phyloP scores from a whole-genome alignment of 106 monocot species.

The Dactylorhiza incarnata region DNA sequence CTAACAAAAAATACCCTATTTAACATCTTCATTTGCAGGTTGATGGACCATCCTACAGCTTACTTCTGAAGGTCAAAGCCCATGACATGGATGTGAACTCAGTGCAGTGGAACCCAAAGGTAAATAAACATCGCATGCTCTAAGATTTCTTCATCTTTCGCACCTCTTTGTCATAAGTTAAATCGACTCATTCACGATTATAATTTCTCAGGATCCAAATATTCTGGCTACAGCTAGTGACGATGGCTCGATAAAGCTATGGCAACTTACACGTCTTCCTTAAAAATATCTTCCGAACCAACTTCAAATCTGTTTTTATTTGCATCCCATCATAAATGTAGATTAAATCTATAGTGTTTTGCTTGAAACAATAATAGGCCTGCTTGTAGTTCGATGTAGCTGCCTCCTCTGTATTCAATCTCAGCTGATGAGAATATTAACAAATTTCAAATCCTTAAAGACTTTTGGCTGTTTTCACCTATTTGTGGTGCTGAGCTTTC shows the following conservation, averaged over 20 bases:
- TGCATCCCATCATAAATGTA: background rate
- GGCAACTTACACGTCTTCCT: constrained; percentile 26
- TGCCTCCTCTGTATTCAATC: background rate
- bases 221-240: constrained; percentile 58
- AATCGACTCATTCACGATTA: background rate
- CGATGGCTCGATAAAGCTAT: constrained; percentile 61
- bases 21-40: constrained; percentile 23
- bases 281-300: background rate
- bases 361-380: no score
- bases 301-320: background rate
- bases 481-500: no score
- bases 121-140: background rate
- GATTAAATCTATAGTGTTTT: background rate
- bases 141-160: background rate
- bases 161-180: background rate
- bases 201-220: constrained; percentile 30
- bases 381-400: background rate
- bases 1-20: background rate
- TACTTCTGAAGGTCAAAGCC: constrained; percentile 61
- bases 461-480: no score
- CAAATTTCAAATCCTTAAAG: background rate
- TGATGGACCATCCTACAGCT: constrained; percentile 30
- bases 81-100: constrained; percentile 74
- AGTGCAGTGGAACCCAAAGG: constrained; percentile 56
- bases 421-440: background rate